These are phyloP conservation scores for Coelastrella sp. DNA, from an alignment of 139 green algal species.

Conservation along the genomic window DNA sequence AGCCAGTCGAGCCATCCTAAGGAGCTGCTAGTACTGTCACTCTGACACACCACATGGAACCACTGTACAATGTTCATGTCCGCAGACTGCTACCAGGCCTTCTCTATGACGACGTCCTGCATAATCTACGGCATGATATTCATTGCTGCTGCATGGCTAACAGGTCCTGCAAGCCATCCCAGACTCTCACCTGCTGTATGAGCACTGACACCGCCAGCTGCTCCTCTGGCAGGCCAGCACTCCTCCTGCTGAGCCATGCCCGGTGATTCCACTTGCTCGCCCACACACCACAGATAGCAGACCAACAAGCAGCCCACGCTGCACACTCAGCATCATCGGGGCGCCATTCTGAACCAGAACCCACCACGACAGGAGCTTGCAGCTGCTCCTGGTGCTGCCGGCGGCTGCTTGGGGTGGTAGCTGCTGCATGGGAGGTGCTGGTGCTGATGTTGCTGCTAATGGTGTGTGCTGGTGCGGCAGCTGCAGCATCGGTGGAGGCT, in stretches of 20 bases:
- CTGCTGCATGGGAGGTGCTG: background rate
- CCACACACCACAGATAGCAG: constrained; percentile 87
- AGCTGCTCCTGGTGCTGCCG: constrained; percentile 12
- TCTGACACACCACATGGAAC: too few species aligned
- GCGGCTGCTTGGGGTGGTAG: background rate
- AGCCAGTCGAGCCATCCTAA: too few species aligned
- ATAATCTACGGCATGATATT: too few species aligned
- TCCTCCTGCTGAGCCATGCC: constrained; percentile 73
- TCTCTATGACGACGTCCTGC: too few species aligned
- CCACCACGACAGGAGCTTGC: background rate
- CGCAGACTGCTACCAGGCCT: too few species aligned
- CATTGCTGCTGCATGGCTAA: background rate
- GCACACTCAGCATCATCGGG: background rate
- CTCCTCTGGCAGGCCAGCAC: constrained; percentile 73
- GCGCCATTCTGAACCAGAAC: background rate
- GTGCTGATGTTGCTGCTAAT: background rate
- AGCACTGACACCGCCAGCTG: constrained; percentile 88
- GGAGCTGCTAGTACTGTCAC: too few species aligned
- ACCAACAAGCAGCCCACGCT: constrained; percentile 69
- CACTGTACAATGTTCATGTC: too few species aligned
- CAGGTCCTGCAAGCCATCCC: background rate
- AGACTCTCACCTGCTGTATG: constrained; percentile 66
- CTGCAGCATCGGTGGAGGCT: background rate
- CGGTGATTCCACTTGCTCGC: constrained; percentile 88
- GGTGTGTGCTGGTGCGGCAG: background rate